Conservation (phyloP, 805 yeast genomes). For the Tetrapisispora pingtungensis region DNA sequence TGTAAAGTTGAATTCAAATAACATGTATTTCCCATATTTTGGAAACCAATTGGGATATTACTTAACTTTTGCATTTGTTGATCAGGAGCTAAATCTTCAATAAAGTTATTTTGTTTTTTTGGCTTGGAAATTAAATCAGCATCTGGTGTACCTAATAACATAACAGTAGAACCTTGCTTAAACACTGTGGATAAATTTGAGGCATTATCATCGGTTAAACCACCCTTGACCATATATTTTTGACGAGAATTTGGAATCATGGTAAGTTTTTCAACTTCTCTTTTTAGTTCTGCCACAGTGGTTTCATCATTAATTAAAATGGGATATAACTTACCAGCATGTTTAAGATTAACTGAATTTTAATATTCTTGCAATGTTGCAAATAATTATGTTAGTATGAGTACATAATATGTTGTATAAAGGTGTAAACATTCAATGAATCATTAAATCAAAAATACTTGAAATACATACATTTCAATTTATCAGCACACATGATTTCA, state of each 20-base stretch:
- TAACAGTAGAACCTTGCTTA: conserved; percentile 56
- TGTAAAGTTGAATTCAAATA: conserved; percentile 86
- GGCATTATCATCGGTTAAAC: conserved; percentile 61
- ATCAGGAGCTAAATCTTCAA: conserved; percentile 53
- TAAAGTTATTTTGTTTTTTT: conserved; percentile 43
- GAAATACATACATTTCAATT: conserved; percentile 2
- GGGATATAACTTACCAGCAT: conserved; percentile 59
- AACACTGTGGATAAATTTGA: conserved; percentile 35
- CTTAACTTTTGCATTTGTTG: conserved; percentile 30
- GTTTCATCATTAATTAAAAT: conserved; percentile 26
- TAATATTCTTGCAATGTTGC: not conserved
- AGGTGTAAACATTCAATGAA: no score
- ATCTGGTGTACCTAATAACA: conserved; percentile 91
- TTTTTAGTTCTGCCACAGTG: conserved; percentile 48
- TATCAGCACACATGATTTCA: conserved; percentile 1
- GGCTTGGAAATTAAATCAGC: conserved; percentile 45
- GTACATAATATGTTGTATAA: not conserved
- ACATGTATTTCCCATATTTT: conserved; percentile 93
- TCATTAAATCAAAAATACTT: not conserved
- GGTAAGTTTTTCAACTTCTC: conserved; percentile 60
- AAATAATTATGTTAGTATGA: not conserved
- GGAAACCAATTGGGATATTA: conserved; percentile 76
- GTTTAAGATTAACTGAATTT: conserved; percentile 38
- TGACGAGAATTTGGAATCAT: conserved; percentile 84
- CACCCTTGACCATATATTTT: conserved; percentile 83